Evolutionary conservation across 2,329 filamentous ascomycete genomes (phyloP).

Genomic region (Sclerotinia trifoliorum): DNA sequence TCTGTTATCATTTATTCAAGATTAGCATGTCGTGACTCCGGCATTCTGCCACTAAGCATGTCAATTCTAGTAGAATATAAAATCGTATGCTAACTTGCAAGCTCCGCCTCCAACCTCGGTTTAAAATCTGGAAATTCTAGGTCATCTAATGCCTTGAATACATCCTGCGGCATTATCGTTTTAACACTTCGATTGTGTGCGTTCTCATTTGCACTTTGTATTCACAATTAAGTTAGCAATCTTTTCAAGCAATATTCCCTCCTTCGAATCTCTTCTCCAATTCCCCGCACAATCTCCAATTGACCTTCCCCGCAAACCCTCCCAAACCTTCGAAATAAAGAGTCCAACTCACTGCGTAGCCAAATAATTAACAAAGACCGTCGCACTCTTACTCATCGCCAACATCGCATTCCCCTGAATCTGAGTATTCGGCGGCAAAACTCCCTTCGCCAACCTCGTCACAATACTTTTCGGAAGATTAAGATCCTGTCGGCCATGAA

Average conservation of each 20-base stretch:
- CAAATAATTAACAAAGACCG: slow-evolving; percentile 79
- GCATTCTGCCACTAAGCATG: not conserved
- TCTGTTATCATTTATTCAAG: slow-evolving; percentile 42
- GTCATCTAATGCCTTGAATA: slow-evolving; percentile 73
- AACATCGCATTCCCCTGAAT: slow-evolving; percentile 80
- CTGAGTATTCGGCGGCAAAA: slow-evolving; percentile 76
- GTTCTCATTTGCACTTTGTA: slow-evolving; percentile 66
- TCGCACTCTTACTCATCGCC: slow-evolving; percentile 77
- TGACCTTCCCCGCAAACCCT: not conserved
- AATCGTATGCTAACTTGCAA: slow-evolving; percentile 58
- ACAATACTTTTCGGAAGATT: slow-evolving; percentile 79
- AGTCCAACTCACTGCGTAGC: slow-evolving; percentile 62
- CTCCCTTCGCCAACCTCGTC: slow-evolving; percentile 74
- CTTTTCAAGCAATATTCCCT: not conserved
- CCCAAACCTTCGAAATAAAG: not conserved
- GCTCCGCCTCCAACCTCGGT: slow-evolving; percentile 69
- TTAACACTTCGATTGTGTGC: slow-evolving; percentile 68
- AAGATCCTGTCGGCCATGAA: slow-evolving; percentile 59
- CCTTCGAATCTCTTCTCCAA: not conserved
- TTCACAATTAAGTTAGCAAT: not conserved
- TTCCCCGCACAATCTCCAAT: not conserved
- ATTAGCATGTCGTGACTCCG: slow-evolving; percentile 25
- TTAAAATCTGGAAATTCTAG: slow-evolving; percentile 72
- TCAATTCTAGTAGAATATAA: not conserved
- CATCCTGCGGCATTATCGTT: slow-evolving; percentile 73